Percentiles rank a stretch among this genome's conserved stretches.
Evolutionary conservation across 2,329 filamentous ascomycete species (phyloP).

Genomic region (Alternaria triticimaculans): DNA sequence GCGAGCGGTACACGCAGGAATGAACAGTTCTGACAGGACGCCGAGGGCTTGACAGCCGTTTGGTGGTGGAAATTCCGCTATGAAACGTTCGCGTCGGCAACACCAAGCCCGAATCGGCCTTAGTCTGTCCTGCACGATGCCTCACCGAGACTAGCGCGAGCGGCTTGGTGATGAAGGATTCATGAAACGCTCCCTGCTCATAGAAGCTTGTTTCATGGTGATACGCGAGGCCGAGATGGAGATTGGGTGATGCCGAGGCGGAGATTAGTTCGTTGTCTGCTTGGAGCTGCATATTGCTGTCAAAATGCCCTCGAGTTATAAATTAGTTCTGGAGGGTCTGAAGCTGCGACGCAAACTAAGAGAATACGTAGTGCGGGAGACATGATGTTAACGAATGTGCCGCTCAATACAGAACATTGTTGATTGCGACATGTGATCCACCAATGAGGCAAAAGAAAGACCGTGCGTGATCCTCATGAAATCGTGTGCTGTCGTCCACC

Average conservation of each 20-base stretch:
- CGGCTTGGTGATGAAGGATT: slow-evolving; percentile 22
- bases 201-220: slow-evolving; percentile 23
- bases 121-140: not conserved
- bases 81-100: slow-evolving; percentile 26
- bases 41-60: slow-evolving; percentile 12
- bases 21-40: slow-evolving; percentile 14
- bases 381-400: not conserved
- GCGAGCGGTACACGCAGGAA: slow-evolving; percentile 12
- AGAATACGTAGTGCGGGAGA: not conserved
- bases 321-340: not conserved
- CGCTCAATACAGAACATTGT: not conserved
- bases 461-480: not conserved
- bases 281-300: not conserved
- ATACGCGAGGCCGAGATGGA: slow-evolving; percentile 11
- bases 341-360: not conserved
- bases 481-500: not conserved
- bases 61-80: slow-evolving; percentile 16
- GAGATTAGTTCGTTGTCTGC: not conserved
- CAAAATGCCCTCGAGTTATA: not conserved
- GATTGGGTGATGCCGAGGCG: slow-evolving; percentile 12
- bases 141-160: slow-evolving; percentile 5
- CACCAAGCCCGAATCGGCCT: slow-evolving; percentile 11
- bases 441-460: not conserved
- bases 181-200: slow-evolving; percentile 20
- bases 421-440: not conserved